Evolutionary conservation across 257 asterid species (phyloP).

Genomic region (Solanum clarkiae): DNA sequence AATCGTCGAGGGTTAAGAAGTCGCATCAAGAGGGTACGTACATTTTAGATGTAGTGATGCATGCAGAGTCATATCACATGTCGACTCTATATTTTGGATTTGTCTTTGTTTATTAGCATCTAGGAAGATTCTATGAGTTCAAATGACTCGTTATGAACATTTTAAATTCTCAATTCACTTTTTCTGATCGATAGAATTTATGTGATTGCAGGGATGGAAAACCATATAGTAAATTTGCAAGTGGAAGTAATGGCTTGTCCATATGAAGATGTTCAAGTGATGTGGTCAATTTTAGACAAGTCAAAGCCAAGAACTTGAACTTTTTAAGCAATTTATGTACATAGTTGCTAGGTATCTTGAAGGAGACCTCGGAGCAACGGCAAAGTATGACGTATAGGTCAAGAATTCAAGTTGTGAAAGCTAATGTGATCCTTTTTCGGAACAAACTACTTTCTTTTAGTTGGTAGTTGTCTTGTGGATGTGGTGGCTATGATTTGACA

Average conservation of each 20-base stretch:
- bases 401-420: not conserved
- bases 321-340: not conserved
- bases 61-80: not conserved
- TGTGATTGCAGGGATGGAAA: conserved; percentile 16
- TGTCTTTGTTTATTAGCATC: not conserved
- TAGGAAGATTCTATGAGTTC: not conserved
- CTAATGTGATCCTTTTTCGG: fast-evolving
- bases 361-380: not conserved
- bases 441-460: not conserved
- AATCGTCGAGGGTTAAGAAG: conserved; percentile 4
- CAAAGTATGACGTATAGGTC: not conserved
- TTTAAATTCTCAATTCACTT: not conserved
- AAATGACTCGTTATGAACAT: not conserved
- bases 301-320: conserved; percentile 32
- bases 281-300: conserved; percentile 86
- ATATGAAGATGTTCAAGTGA: conserved; percentile 75
- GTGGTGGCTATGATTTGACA: conserved; percentile 1
- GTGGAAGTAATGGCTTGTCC: conserved; percentile 82
- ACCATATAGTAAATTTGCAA: conserved; percentile 36
- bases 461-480: not conserved
- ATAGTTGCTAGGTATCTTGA: not conserved
- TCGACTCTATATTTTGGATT: not conserved
- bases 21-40: conserved; percentile 11
- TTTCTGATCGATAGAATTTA: not conserved
- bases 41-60: not conserved